These are phyloP conservation scores for Barnettozyma siamensis DNA, from an alignment of 805 yeast species.

Conservation along the genomic window DNA sequence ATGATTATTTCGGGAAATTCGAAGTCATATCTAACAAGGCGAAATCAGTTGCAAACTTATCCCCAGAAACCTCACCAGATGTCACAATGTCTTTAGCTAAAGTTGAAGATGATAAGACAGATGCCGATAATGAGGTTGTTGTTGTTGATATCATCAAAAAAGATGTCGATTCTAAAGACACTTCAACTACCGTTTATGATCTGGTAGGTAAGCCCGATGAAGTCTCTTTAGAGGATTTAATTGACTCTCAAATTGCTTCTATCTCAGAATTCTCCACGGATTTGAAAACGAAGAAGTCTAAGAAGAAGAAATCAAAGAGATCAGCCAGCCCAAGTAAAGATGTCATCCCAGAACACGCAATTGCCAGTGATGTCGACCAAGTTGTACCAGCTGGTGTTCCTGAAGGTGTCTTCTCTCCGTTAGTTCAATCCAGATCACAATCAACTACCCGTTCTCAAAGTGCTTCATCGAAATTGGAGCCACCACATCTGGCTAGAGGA, in stretches of 20 bases:
- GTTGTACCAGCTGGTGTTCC: conserved; percentile 42
- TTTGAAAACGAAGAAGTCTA: conserved; percentile 13
- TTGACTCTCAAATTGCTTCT: conserved; percentile 27
- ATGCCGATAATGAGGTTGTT: conserved; percentile 17
- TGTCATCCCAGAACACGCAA: conserved; percentile 29
- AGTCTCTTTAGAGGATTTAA: conserved; percentile 24
- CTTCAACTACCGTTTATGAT: conserved; percentile 14
- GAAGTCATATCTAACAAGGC: background rate
- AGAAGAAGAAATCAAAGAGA: conserved; percentile 1
- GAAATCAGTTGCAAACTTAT: background rate
- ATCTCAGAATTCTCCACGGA: conserved; percentile 20
- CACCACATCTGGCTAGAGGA: conserved; percentile 71
- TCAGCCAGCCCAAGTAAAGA: conserved; percentile 4
- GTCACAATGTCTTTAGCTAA: conserved; percentile 10
- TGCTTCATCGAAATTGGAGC: conserved; percentile 9
- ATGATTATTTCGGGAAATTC: conserved; percentile 6
- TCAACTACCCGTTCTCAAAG: conserved; percentile 12
- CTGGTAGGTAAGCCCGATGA: conserved; percentile 14
- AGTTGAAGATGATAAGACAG: conserved; percentile 4
- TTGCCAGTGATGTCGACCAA: conserved; percentile 32
- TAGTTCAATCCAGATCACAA: conserved; percentile 25
- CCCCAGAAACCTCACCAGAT: background rate
- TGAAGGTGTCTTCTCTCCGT: conserved; percentile 35
- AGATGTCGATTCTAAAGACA: conserved; percentile 5
- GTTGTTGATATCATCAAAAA: conserved; percentile 19